Evolutionary conservation across 2,329 filamentous ascomycete genomes (phyloP), one percentile per base, ranked within the genome.

Genomic region (Nemania sp.): DNA sequence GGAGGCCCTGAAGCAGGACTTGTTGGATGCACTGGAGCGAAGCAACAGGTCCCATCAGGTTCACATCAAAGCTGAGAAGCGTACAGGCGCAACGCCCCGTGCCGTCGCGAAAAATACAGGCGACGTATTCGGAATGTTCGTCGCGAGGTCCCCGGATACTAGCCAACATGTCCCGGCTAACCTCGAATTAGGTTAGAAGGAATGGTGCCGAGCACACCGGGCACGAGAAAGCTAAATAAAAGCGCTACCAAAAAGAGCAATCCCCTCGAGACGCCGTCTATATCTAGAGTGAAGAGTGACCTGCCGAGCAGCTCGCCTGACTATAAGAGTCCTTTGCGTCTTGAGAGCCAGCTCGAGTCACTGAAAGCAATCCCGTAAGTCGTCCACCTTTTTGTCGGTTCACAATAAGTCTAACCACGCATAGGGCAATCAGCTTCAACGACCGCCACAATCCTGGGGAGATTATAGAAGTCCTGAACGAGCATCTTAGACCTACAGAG

Each of bases 91-190:
- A 5, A 86, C 86, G 36, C 86, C 86, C 24, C 83, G 89, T 42
- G 78, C 82, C 41, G 75, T 74, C 5, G 75, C 71, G 8, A 83
- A 80, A 62, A 76, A 72, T 49, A 75, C 74, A 36, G 79, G 79
- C 6, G 87, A 96, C 77, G 84, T 96, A 23, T 92, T 93, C 71
- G 91, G 88, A 54, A 91, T 96, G 89, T 88, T 73, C 64, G 81
- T 65, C 36, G 20, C 23, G 48, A 28, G 8, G 26, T 34, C 8
- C 24, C 22, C 6, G 9, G 43, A 6, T 36, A 30, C 20, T n/a
- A 3, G 14, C 14, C 15, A 20, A 6, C 36, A 30, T 22, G 20
- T 41, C 36, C 28, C 46, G n/a, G 26, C 49, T 36, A 34, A 60
- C 39, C 7, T 37, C 26, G 6, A 42, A 26, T 36, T 60, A 84